Base-by-base conservation (phyloP, 2,329 filamentous ascomycete genomes). In the Arthrobotrys pseudoclavata region DNA sequence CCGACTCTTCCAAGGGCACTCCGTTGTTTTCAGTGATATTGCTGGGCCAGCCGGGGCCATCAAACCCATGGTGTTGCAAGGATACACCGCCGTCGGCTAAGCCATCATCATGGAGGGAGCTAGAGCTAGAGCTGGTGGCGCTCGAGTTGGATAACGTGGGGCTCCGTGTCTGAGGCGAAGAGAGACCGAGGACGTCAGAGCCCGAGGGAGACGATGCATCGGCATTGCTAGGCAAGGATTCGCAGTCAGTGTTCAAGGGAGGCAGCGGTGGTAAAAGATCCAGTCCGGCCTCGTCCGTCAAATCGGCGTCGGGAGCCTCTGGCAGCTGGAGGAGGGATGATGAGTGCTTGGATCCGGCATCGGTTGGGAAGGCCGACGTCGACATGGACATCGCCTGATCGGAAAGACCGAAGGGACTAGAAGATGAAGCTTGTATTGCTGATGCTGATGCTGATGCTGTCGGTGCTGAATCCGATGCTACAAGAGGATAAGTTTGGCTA, bases 231-330 rank as follows among this genome's bases (percentile, higher is more conserved):
- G 61, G 52, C n/a, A 42, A 20, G 20, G 26, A 70, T 31, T 68
- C 67, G 50, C 67, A 77, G 47, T 71, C 67, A 13, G 53, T 67
- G 18, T 68, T 77, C 24, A 77, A 47, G 13, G 45, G 53, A 24
- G 74, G 74, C 37, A 76, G 34, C 12, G 71, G 60, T 53, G 72
- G 60, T 13, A 70, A 48, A 53, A 64, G 60, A 18, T 69, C 66
- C 50, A 64, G 50, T 18, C 50, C 57, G 31, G 60, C 48, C 24
- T 60, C 37, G 50, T 76, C 66, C 18, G 52, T 53, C 3, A 47
- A 5, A 22, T 70, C 42, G 52, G 67, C 57, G 37, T 77, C 67
- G 47, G 67, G 67, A 18, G 61, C 53, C 18, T 71, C 74, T 37
- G 67, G 67, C 7, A 70, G 67, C 22, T 50, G 52, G 42, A 69